These are phyloP conservation scores for Pseudohyphozyma bogoriensis DNA, from an alignment of 768 basidiomycete species.

Conservation along the genomic window DNA sequence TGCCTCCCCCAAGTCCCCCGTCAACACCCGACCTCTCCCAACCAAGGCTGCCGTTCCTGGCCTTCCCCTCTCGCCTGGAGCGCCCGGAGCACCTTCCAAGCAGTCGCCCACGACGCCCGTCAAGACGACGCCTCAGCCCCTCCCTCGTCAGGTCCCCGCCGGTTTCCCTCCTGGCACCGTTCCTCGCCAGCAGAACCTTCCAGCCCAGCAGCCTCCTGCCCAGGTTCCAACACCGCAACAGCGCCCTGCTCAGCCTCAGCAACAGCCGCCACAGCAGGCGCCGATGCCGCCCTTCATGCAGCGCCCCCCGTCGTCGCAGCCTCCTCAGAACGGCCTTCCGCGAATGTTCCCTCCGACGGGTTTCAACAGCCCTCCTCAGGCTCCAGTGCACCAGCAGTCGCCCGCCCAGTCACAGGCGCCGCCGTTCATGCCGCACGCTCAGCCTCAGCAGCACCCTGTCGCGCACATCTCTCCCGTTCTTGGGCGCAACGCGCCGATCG, in stretches of 20 bases:
- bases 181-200: conserved; percentile 17
- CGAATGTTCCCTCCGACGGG: conserved; percentile 24
- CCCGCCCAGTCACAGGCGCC: conserved; percentile 2
- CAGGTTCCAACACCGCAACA: conserved; percentile 8
- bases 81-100: conserved; percentile 27
- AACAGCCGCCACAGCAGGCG: conserved; percentile 6
- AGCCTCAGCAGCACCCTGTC: conserved; percentile 4
- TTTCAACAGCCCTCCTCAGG: conserved; percentile 6
- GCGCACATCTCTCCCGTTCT: conserved; percentile 14
- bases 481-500: conserved; percentile 10
- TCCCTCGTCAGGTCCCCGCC: background rate
- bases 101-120: conserved; percentile 3
- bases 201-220: conserved; percentile 1
- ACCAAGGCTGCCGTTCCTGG: no score
- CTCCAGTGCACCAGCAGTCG: conserved; percentile 6
- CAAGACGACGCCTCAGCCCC: background rate
- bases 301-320: conserved; percentile 11
- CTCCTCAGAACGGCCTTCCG: conserved; percentile 7
- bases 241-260: background rate
- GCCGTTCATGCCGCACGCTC: conserved; percentile 15
- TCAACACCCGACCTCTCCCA: conserved; percentile 14
- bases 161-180: conserved; percentile 18
- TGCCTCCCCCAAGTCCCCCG: conserved; percentile 16
- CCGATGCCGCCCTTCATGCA: conserved; percentile 22
- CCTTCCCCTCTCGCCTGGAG: no score